Evolutionary conservation across 1,139 yeast species (phyloP).

Genomic region (Blastobotrys raffinosifermentans): DNA sequence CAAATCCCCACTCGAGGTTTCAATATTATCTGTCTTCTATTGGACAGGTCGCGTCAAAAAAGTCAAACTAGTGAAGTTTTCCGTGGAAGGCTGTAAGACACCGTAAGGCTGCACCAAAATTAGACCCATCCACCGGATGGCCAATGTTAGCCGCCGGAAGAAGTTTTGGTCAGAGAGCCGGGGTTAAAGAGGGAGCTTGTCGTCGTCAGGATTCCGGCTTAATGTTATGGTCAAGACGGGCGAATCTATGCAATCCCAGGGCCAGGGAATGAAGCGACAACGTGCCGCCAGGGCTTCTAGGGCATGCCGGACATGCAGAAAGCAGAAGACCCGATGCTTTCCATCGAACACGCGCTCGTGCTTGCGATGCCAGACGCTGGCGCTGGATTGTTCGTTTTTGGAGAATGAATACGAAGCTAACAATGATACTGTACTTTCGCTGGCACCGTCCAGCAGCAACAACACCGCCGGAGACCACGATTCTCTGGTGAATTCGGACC

Average conservation of each 20-base stretch:
- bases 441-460: conserved; percentile 7
- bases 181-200: too few species aligned
- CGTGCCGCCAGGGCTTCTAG: conserved; percentile 38
- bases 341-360: conserved; percentile 46
- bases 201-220: too few species aligned
- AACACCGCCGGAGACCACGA: conserved; percentile 8
- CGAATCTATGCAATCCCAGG: too few species aligned
- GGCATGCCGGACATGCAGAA: conserved; percentile 57
- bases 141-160: too few species aligned
- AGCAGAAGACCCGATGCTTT: conserved; percentile 59
- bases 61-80: too few species aligned
- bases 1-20: too few species aligned
- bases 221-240: conserved; percentile 3
- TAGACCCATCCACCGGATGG: too few species aligned
- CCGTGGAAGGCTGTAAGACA: too few species aligned
- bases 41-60: too few species aligned
- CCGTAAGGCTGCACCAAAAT: too few species aligned
- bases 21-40: too few species aligned
- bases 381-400: conserved; percentile 46
- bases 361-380: conserved; percentile 50
- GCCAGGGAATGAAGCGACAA: conserved; percentile 3
- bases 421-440: background rate
- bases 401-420: conserved; percentile 16
- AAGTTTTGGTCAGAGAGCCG: too few species aligned
- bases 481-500: conserved; percentile 1